Evolutionary conservation across 768 basidiomycete genomes (phyloP), one percentile per base, ranked within the genome.

Genomic region (Podaxis sp.): DNA sequence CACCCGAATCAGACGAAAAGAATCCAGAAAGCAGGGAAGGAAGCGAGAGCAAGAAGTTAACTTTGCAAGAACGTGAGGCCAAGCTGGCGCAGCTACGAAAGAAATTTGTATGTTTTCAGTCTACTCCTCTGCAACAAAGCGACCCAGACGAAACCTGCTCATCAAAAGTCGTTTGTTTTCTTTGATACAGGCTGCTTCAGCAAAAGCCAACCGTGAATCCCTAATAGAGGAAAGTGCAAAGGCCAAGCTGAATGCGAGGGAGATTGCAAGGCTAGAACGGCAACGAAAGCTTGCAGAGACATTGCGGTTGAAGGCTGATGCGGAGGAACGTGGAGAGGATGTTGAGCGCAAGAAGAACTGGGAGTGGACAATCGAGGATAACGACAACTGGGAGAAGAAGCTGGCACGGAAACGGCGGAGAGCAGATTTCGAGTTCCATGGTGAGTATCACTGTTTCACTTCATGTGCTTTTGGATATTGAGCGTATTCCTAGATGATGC

Each of bases 361-460:
- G 95, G 92, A 94, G 68, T 95, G 92, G 80, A 92, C 92, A 28
- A 87, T 97, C 62, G 94, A 98, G 76, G 94, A 98, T 76, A 96
- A 95, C 71, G 95, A 99, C 65, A 82, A 87, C 61, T 99, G 97
- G 97, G 95, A 97, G 79, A 92, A 91, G 81, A 94, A 95, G 73
- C 74, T 85, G 67, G 88, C 87, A 26, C 78, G 89, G 69, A 98
- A 95, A 76, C 85, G 84, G 66, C 82, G 94, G 73, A 82, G 93
- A 74, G 92, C 88, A 8, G 93, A 96, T 75, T 93, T 88, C 67
- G 88, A 91, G 74, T 99, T 97, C 72, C 91, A 96, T 72, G 93
- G 96, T 95, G 63, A 54, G 91, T 79, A 38, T 13, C 6, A 13
- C 1, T 46, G 26, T 46, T 24, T 36, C 38, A 7, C 19, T 11